Evolutionary conservation across 768 basidiomycete species (phyloP).

Genomic region (Collybia sp.): DNA sequence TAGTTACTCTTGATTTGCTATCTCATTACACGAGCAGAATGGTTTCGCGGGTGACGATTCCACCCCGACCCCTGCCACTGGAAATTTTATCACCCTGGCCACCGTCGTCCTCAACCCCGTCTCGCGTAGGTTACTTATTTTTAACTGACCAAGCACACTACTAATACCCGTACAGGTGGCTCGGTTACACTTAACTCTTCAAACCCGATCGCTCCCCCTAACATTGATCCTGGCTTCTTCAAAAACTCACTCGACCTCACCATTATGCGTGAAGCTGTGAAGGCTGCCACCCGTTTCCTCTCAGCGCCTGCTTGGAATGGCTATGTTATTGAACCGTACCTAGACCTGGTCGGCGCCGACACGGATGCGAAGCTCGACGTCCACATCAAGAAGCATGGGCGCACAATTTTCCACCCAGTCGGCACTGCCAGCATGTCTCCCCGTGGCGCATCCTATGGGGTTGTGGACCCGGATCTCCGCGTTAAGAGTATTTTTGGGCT

Average conservation of each 20-base stretch:
- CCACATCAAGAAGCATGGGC: conserved; percentile 10
- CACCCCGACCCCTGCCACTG: background rate
- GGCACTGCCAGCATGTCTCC: conserved; percentile 20
- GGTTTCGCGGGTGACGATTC: background rate
- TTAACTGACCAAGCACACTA: background rate
- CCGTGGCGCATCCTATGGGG: conserved; percentile 12
- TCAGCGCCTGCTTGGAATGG: conserved; percentile 2
- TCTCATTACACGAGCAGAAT: background rate
- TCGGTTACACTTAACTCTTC: background rate
- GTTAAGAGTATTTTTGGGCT: conserved; percentile 23
- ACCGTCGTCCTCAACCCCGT: conserved; percentile 7
- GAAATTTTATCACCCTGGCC: conserved; percentile 7
- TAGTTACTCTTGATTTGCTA: conserved; percentile 3
- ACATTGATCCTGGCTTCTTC: conserved; percentile 7
- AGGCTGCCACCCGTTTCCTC: conserved; percentile 1
- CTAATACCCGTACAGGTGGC: background rate
- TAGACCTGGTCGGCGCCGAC: background rate
- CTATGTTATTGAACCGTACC: conserved; percentile 3
- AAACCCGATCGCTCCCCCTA: conserved; percentile 1
- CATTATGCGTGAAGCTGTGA: conserved; percentile 6
- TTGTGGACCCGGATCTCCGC: conserved; percentile 22
- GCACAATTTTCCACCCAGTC: conserved; percentile 21
- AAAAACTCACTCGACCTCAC: conserved; percentile 2
- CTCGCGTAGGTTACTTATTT: conserved; percentile 6
- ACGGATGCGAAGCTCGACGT: conserved; percentile 11